Percentiles rank a stretch among this genome's conserved stretches.
phyloP scores from a whole-genome alignment of 352 stramenopile genomes.

The Phytophthora agathidicida region DNA sequence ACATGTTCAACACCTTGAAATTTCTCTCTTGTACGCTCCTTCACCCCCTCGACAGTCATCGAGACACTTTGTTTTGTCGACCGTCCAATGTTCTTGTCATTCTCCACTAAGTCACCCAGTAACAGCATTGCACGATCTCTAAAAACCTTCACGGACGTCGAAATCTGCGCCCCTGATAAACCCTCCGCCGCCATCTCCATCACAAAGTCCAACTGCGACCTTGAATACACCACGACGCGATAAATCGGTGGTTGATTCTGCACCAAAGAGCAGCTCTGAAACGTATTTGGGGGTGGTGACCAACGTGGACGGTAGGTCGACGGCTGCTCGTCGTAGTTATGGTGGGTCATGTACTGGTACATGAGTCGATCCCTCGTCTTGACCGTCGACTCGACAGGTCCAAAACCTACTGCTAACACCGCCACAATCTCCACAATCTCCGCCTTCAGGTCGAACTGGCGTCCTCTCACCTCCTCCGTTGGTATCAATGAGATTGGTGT shows the following conservation, averaged over 20 bases:
- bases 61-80: constrained; percentile 2
- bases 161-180: constrained; percentile 29
- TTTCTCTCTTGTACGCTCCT: not conserved
- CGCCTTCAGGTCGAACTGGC: constrained; percentile 23
- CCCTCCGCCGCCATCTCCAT: constrained; percentile 30
- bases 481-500: no score
- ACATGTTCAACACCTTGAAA: constrained; percentile 1
- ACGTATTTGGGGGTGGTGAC: constrained; percentile 17
- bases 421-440: constrained; percentile 33
- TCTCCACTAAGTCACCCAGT: constrained; percentile 13
- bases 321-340: constrained; percentile 15
- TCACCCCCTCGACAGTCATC: constrained; percentile 4
- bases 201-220: constrained; percentile 25
- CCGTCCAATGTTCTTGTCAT: not conserved
- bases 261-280: constrained; percentile 24
- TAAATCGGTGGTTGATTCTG: constrained; percentile 24
- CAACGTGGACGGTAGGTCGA: constrained; percentile 9
- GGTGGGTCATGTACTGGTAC: constrained; percentile 29
- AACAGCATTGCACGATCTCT: constrained; percentile 8
- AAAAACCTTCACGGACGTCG: constrained; percentile 16
- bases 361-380: constrained; percentile 21
- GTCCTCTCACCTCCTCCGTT: constrained; percentile 11
- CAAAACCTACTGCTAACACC: constrained; percentile 22
- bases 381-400: constrained; percentile 20
- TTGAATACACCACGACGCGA: constrained; percentile 28